Evolutionary conservation across 805 yeast species (phyloP).

Genomic region (Crinitomyces ghanaensis): DNA sequence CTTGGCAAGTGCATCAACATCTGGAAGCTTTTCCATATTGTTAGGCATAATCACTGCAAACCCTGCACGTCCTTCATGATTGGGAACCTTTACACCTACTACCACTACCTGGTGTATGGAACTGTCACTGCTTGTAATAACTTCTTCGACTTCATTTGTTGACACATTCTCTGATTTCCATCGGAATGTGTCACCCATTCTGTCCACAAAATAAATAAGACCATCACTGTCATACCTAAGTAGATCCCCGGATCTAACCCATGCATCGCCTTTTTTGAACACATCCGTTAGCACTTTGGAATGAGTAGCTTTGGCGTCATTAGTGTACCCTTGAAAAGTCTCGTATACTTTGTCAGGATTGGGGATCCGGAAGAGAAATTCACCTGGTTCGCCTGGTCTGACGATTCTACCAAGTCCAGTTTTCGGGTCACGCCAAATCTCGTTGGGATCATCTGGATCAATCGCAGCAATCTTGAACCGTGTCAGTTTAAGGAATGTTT

Average conservation of each 20-base stretch:
- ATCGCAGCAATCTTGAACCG: slow-evolving; percentile 46
- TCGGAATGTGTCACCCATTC: slow-evolving; percentile 90
- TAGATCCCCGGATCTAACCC: slow-evolving; percentile 82
- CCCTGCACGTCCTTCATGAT: slow-evolving; percentile 93
- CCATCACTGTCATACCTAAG: slow-evolving; percentile 58
- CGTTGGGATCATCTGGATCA: slow-evolving; percentile 70
- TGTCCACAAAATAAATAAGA: slow-evolving; percentile 71
- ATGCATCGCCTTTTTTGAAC: slow-evolving; percentile 78
- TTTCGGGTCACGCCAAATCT: slow-evolving; percentile 54
- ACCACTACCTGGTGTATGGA: slow-evolving; percentile 50
- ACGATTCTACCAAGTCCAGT: slow-evolving; percentile 53
- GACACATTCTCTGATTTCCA: slow-evolving; percentile 96
- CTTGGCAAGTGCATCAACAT: slow-evolving; percentile 30
- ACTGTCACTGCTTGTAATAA: slow-evolving; percentile 27
- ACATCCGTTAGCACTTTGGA: slow-evolving; percentile 66
- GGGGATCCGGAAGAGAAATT: slow-evolving; percentile 69
- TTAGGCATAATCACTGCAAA: slow-evolving; percentile 62
- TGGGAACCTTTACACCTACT: slow-evolving; percentile 79
- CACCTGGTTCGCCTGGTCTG: slow-evolving; percentile 63
- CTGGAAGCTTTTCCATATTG: slow-evolving; percentile 23
- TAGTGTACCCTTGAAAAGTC: slow-evolving; percentile 82
- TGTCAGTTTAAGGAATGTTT: slow-evolving; percentile 24
- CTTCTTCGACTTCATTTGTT: slow-evolving; percentile 83
- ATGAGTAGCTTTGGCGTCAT: slow-evolving; percentile 66
- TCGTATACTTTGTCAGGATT: slow-evolving; percentile 50